Percentiles rank a stretch among this genome's conserved stretches.
phyloP scores from a whole-genome alignment of 768 basidiomycete genomes.

The Agaricus blazei region DNA sequence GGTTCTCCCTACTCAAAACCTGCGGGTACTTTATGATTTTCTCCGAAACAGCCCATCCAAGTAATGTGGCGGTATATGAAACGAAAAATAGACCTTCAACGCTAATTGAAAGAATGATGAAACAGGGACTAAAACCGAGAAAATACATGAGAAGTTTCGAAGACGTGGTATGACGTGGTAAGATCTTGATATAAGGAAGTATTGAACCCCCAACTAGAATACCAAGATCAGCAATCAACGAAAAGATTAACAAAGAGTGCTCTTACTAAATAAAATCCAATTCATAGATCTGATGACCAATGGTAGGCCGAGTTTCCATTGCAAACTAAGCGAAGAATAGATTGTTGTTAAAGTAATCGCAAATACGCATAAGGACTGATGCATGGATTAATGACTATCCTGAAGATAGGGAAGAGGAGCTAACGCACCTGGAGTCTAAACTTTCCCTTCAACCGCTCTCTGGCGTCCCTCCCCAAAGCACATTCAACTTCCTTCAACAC shows the following conservation, averaged over 20 bases:
- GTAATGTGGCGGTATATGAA: conserved; percentile 57
- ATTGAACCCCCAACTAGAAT: conserved; percentile 42
- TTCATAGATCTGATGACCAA: conserved; percentile 51
- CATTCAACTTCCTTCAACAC: conserved; percentile 4
- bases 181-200: conserved; percentile 41
- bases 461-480: not conserved
- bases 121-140: conserved; percentile 69
- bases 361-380: conserved; percentile 39
- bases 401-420: not conserved
- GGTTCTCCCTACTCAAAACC: not conserved
- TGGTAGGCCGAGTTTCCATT: conserved; percentile 64
- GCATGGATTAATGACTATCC: not conserved
- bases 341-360: conserved; percentile 48
- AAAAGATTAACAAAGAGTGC: not conserved
- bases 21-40: not conserved
- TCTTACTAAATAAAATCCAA: conserved; percentile 62
- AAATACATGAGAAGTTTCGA: conserved; percentile 60
- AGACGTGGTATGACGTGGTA: conserved; percentile 29
- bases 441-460: conserved; percentile 8
- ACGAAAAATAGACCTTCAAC: conserved; percentile 78
- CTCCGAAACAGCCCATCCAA: conserved; percentile 52
- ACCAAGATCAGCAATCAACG: not conserved
- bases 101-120: conserved; percentile 76
- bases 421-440: conserved; percentile 23
- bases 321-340: conserved; percentile 54